Percentiles rank a stretch among this genome's conserved stretches.
Conservation (phyloP, 2,329 filamentous ascomycete species). For the Neonectria faginata region DNA sequence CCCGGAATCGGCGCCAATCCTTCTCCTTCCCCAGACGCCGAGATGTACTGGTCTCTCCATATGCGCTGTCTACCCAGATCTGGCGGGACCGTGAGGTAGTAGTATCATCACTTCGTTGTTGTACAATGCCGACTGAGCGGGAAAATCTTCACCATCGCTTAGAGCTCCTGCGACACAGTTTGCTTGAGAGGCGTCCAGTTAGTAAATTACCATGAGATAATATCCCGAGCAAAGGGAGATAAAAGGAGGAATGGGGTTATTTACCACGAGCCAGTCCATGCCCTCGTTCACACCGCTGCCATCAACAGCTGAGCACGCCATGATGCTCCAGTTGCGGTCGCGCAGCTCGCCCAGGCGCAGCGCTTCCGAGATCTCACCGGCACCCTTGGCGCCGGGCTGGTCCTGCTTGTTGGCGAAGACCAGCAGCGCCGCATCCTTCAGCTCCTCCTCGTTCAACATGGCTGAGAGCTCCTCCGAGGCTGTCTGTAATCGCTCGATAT, state of each 20-base stretch:
- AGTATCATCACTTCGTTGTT: conserved; percentile 50
- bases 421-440: conserved; percentile 89
- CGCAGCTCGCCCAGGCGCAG: conserved; percentile 89
- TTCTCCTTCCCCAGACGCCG: conserved; percentile 38
- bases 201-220: conserved; percentile 6
- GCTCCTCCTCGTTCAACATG: conserved; percentile 97
- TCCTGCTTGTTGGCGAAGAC: conserved; percentile 99
- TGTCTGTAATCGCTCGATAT: conserved; percentile 93
- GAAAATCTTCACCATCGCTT: conserved; percentile 34
- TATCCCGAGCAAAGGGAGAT: neutral
- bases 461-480: conserved; percentile 92
- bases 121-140: conserved; percentile 45
- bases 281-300: conserved; percentile 94
- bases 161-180: conserved; percentile 52
- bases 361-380: conserved; percentile 95
- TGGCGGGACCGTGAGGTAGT: conserved; percentile 43
- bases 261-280: conserved; percentile 98
- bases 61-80: conserved; percentile 45
- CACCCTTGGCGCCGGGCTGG: conserved; percentile 95
- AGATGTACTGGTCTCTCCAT: conserved; percentile 36
- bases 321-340: conserved; percentile 99
- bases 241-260: conserved; percentile 46
- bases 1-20: conserved; percentile 19
- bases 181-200: conserved; percentile 42
- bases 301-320: conserved; percentile 96